Conservation (phyloP, 169 alveolate genomes). For the Theileria sp. region DNA sequence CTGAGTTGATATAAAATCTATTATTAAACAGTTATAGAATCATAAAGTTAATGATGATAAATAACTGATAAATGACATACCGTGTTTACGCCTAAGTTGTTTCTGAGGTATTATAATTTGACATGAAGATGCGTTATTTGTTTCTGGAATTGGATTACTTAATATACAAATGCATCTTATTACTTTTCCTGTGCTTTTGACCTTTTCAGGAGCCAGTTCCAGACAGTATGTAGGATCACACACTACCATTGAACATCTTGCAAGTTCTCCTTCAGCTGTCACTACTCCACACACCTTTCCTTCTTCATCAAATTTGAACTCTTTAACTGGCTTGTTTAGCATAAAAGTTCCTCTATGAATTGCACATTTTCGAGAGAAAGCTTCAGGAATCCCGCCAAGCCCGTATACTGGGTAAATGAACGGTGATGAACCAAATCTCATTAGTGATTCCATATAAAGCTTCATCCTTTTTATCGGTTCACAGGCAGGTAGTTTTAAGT, state of each 20-base stretch:
- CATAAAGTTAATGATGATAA: not conserved
- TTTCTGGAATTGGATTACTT: conserved; percentile 92
- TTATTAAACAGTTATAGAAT: too few relatives aligned
- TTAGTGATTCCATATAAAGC: conserved; percentile 90
- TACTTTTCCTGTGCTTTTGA: conserved; percentile 74
- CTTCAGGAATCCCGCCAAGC: conserved; percentile 97
- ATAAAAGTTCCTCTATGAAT: conserved; percentile 96
- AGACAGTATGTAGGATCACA: conserved; percentile 93
- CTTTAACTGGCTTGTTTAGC: conserved; percentile 90
- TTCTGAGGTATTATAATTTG: conserved; percentile 94
- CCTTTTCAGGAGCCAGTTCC: conserved; percentile 67
- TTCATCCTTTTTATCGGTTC: conserved; percentile 89
- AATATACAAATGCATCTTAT: conserved; percentile 92
- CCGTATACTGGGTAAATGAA: conserved; percentile 98
- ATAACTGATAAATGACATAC: conserved; percentile 25
- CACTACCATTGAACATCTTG: conserved; percentile 89
- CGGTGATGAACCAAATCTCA: conserved; percentile 96
- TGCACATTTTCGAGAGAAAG: conserved; percentile 94
- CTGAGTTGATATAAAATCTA: not conserved
- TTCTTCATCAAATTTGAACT: conserved; percentile 85
- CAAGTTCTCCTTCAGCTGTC: conserved; percentile 87
- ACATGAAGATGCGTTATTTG: conserved; percentile 91
- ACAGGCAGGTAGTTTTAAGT: conserved; percentile 85
- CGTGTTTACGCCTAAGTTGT: conserved; percentile 88
- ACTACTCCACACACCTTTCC: conserved; percentile 91